Base-by-base conservation (phyloP, 495 filamentous ascomycete genomes). In the Neurospora sp. region DNA sequence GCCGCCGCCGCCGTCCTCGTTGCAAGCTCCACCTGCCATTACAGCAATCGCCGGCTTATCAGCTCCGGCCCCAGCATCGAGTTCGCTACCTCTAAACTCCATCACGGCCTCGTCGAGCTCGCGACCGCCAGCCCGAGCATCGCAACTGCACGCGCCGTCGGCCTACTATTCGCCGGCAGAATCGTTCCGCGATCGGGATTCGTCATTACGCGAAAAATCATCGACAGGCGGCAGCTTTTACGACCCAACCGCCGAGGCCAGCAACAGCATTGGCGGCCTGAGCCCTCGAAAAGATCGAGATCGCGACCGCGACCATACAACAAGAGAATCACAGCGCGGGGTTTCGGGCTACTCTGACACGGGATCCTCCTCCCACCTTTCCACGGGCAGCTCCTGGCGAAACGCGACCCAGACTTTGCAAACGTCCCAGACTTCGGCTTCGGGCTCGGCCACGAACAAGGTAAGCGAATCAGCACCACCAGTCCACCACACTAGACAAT, bases 221-320 rank as follows among this genome's bases (percentile, higher is more conserved):
- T 31, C 81, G 31, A 74, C 73, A 9, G 71, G 81, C 41, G 82
- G 84, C 72, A 83, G 82, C 75, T 87, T 87, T 77, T 89, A 89
- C 80, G 87, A 89, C 73, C 87, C 86, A 37, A 86, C 85, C 27
- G 83, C 85, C 20, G 87, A 88, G 73, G 83, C 83, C 17, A 81
- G 81, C 69, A 78, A 79, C 72, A 71, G 79, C 84, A 53, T 27
- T 53, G 27, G 45, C 20, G 20, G 45, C 45, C n/a, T 22, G n/a
- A 53, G 45, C 20, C 53, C 53, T 35, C 53, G 53, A 61, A 61
- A 61, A 61, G 53, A 35, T 61, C 53, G 53, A 61, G 53, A 61
- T 61, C 53, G 53, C 53, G 53, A 61, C 27, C 53, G 53, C 14
- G 53, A 61, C 22, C 53, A 17, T 65, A 37, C 53, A 65, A 35